Base-by-base conservation (phyloP, 306 rosid genomes). In the Cucurbita moschata region DNA sequence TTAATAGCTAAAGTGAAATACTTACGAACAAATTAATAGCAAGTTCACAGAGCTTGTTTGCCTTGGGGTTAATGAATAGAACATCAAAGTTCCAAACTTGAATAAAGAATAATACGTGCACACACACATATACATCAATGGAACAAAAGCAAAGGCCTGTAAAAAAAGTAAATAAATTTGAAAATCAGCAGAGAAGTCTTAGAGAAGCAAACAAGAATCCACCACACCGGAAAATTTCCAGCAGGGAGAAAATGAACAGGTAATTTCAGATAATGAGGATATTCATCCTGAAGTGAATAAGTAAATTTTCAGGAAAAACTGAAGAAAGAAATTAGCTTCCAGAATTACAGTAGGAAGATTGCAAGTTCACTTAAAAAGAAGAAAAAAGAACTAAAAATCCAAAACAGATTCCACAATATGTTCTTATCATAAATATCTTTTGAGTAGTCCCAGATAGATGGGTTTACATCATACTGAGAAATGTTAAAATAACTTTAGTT, bases 21-120 rank as follows among this genome's bases (percentile, higher is more conserved):
- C 98, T 90, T 85, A 94, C 99, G 99, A 87, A 96, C 99, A 94
- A 83, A 94, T 94, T 96, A 94, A 89, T 80, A 94, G 97, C 91
- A 94, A 82, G 87, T 83, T 90, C 73, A 94, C 99, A 18, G 99
- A 86, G 84, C 96, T 90, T 44, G 97, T 90, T 81, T 89, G 97
- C 81, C 89, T 84, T 43, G 98, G 98, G 44, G 98, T 94, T 77
- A 94, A 79, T 73, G 98, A 88, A 87, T 94, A 94, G 80, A 94
- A 90, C 89, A 86, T 85, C 84, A 87, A 78, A 84, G 80, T 90
- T 77, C 98, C 98, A 79, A 94, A 80, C 81, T 87, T 94, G 87
- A 94, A 88, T 90, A 94, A 79, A 76, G 98, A 94, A 86, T 86
- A 90, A 80, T 94, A 94, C 61, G 98, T 94, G 85, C 99, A 94